Conservation (phyloP, 2,329 filamentous ascomycete genomes). For the Pseudocercospora vitis region DNA sequence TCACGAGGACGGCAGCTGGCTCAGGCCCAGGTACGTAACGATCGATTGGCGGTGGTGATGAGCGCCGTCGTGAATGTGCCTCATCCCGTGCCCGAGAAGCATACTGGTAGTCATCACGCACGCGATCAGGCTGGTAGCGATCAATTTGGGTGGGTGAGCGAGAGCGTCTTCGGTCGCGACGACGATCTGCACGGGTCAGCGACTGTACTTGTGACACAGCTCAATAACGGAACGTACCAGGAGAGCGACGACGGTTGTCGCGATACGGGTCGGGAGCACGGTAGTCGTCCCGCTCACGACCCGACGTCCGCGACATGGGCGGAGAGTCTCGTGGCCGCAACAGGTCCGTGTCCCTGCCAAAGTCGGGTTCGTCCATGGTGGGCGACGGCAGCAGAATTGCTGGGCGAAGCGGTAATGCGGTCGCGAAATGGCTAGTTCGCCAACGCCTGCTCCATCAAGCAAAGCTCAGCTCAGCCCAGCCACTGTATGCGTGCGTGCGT, state of each 20-base stretch:
- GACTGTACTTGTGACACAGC: background rate
- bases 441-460: slow-evolving; percentile 25
- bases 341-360: slow-evolving; percentile 13
- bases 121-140: slow-evolving; percentile 71
- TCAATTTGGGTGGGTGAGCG: slow-evolving; percentile 72
- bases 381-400: background rate
- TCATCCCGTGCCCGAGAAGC: slow-evolving; percentile 59
- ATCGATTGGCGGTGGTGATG: slow-evolving; percentile 69
- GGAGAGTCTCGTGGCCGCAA: slow-evolving; percentile 17
- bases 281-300: slow-evolving; percentile 31
- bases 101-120: slow-evolving; percentile 64
- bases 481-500: too few species aligned
- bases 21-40: slow-evolving; percentile 79
- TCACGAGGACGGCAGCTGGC: slow-evolving; percentile 51
- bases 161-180: slow-evolving; percentile 63
- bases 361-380: slow-evolving; percentile 28
- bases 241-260: slow-evolving; percentile 33
- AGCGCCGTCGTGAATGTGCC: slow-evolving; percentile 62
- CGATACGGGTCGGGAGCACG: slow-evolving; percentile 32
- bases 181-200: slow-evolving; percentile 34
- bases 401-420: background rate
- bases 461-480: too few species aligned
- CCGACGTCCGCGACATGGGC: slow-evolving; percentile 19
- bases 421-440: slow-evolving; percentile 5
- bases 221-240: slow-evolving; percentile 22